A percentile compares a stretch with the other conserved stretches of the same genome.
phyloP scores from a whole-genome alignment of 2,329 filamentous ascomycete genomes.

The Ascochyta koolunga region DNA sequence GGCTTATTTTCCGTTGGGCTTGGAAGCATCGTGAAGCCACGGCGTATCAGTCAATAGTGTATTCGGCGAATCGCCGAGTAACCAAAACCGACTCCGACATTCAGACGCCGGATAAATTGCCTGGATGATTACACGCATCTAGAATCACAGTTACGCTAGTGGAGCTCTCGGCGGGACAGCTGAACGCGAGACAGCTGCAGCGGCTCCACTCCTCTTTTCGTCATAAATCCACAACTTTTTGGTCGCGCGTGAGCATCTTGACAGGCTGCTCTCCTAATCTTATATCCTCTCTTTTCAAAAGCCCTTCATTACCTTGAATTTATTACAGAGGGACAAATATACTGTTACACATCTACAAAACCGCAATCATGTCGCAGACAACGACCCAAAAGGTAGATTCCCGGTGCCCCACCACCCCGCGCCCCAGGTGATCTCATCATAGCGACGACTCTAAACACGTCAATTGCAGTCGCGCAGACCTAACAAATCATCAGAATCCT shows the following conservation, averaged over 20 bases:
- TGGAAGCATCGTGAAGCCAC: slow-evolving; percentile 6
- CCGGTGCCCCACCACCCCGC: slow-evolving; percentile 33
- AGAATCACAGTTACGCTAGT: slow-evolving; percentile 30
- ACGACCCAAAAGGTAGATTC: slow-evolving; percentile 43
- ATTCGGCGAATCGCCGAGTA: slow-evolving; percentile 14
- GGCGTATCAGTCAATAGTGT: slow-evolving; percentile 4
- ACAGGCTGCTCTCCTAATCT: slow-evolving; percentile 9
- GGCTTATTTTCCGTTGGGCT: background rate
- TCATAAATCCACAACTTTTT: slow-evolving; percentile 29
- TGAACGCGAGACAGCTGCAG: slow-evolving; percentile 33
- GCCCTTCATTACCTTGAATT: background rate
- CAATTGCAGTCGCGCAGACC: slow-evolving; percentile 14
- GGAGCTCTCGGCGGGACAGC: slow-evolving; percentile 34
- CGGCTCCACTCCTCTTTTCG: slow-evolving; percentile 34
- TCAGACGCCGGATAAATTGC: slow-evolving; percentile 42
- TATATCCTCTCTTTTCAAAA: slow-evolving; percentile 9
- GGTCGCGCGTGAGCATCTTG: slow-evolving; percentile 25
- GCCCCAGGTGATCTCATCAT: slow-evolving; percentile 14
- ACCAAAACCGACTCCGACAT: slow-evolving; percentile 17
- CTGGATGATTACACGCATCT: slow-evolving; percentile 39
- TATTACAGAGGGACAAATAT: background rate
- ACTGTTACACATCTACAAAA: slow-evolving; percentile 1
- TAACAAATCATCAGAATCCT: slow-evolving; percentile 63
- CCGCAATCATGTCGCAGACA: slow-evolving; percentile 36
- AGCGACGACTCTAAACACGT: slow-evolving; percentile 7